Evolutionary conservation across 805 yeast genomes (phyloP).

Genomic region (Yarrowia osloensis): DNA sequence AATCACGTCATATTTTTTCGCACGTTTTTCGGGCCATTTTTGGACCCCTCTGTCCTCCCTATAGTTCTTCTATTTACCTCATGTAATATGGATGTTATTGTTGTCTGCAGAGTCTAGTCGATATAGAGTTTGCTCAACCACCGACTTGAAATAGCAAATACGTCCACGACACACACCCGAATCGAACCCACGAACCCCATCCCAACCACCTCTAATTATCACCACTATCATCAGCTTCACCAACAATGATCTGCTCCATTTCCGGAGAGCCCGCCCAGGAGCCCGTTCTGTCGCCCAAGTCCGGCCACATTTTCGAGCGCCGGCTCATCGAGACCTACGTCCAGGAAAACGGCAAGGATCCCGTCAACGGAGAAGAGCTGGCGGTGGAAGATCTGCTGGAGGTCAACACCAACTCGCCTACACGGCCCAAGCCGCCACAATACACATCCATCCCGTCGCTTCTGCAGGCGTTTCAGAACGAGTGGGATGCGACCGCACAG

Average conservation of each 20-base stretch:
- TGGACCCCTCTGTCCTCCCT: not conserved
- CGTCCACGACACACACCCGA: not conserved
- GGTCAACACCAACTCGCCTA: conserved; percentile 39
- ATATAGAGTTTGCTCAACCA: not conserved
- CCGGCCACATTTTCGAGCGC: conserved; percentile 71
- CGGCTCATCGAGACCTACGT: conserved; percentile 62
- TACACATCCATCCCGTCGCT: conserved; percentile 75
- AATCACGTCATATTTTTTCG: not conserved
- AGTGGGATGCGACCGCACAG: conserved; percentile 84
- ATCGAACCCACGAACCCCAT: not conserved
- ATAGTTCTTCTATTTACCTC: conserved; percentile 5
- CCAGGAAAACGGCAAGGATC: conserved; percentile 68
- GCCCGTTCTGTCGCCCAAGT: conserved; percentile 71
- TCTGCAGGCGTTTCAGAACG: conserved; percentile 74
- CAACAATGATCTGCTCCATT: conserved; percentile 43
- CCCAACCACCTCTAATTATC: not conserved
- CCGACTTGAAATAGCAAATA: not conserved
- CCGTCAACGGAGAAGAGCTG: conserved; percentile 67
- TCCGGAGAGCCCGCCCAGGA: conserved; percentile 70
- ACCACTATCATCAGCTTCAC: not conserved
- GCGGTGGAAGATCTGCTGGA: conserved; percentile 58
- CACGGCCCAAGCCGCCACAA: conserved; percentile 44
- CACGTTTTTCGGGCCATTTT: not conserved
- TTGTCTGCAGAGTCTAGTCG: not conserved
- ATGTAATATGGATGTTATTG: not conserved